Percentiles rank a stretch among this genome's conserved stretches.
phyloP scores from a whole-genome alignment of 2,329 filamentous ascomycete genomes.

The Sporothrix globosa region DNA sequence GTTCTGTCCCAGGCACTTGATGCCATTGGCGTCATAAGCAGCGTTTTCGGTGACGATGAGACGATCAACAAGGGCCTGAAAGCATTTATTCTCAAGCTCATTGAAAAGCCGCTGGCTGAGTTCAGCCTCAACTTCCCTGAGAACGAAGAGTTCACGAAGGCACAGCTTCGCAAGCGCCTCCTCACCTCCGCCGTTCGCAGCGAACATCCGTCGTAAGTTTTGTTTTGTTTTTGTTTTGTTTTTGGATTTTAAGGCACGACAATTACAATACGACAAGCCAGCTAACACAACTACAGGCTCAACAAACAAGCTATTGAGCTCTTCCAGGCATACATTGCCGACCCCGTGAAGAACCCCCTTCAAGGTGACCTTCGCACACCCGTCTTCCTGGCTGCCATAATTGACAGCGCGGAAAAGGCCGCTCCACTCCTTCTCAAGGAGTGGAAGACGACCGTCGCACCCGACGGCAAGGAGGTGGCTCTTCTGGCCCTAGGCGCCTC shows the following conservation, averaged over 20 bases:
- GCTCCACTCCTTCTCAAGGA: constrained; percentile 81
- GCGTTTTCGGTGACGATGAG: constrained; percentile 80
- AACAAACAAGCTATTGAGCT: constrained; percentile 74
- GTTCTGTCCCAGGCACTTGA: constrained; percentile 87
- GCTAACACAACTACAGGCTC: constrained; percentile 51
- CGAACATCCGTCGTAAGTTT: constrained; percentile 71
- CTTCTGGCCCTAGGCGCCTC: constrained; percentile 75
- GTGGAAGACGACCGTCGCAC: constrained; percentile 77
- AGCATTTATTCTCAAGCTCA: constrained; percentile 76
- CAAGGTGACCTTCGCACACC: constrained; percentile 79
- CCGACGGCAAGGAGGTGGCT: constrained; percentile 89
- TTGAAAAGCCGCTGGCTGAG: constrained; percentile 72
- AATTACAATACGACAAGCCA: neutral
- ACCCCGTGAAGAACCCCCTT: constrained; percentile 69
- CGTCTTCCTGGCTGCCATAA: constrained; percentile 78
- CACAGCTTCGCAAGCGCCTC: constrained; percentile 80
- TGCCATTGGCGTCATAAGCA: constrained; percentile 74
- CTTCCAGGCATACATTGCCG: constrained; percentile 77
- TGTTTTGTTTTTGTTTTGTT: neutral
- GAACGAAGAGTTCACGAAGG: constrained; percentile 78
- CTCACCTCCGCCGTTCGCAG: constrained; percentile 74
- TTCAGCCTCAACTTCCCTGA: constrained; percentile 84
- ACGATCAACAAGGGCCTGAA: constrained; percentile 72
- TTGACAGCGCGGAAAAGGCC: constrained; percentile 66
- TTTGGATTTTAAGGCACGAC: neutral